A percentile compares a stretch with the other conserved stretches of the same genome.
phyloP scores from a whole-genome alignment of 2,329 filamentous ascomycete species.

The Scleromitrula shiraiana region DNA sequence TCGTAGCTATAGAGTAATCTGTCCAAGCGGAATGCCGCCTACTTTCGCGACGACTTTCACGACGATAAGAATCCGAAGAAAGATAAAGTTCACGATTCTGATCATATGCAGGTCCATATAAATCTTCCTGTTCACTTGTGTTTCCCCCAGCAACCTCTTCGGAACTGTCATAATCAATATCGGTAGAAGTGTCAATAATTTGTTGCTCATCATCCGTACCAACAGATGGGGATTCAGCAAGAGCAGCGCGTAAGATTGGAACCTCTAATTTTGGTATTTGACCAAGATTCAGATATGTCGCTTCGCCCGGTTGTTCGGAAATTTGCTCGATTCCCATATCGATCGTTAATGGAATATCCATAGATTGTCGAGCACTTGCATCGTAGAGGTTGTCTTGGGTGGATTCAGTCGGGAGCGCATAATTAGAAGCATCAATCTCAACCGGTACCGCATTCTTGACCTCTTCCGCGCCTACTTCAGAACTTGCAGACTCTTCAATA shows the following conservation, averaged over 20 bases:
- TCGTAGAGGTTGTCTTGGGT: too few species aligned
- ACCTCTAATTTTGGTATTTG: slow-evolving; percentile 18
- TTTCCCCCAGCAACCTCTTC: slow-evolving; percentile 17
- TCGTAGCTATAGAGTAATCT: slow-evolving; percentile 24
- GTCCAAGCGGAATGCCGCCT: slow-evolving; percentile 27
- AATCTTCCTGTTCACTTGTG: slow-evolving; percentile 13
- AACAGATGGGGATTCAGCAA: slow-evolving; percentile 18
- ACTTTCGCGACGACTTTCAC: too few species aligned
- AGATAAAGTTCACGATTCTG: slow-evolving; percentile 13
- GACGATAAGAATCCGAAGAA: slow-evolving; percentile 16
- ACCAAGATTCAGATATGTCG: neutral
- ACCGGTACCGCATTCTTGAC: neutral
- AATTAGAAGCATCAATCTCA: neutral
- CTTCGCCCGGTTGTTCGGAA: neutral
- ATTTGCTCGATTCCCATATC: neutral
- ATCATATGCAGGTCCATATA: slow-evolving; percentile 17
- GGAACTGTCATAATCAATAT: slow-evolving; percentile 29
- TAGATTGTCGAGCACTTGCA: neutral
- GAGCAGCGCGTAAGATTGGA: slow-evolving; percentile 21
- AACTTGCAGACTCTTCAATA: neutral
- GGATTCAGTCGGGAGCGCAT: neutral
- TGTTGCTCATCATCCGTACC: slow-evolving; percentile 16
- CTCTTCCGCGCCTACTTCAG: neutral
- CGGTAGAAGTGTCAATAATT: slow-evolving; percentile 24
- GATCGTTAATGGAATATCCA: slow-evolving; percentile 2